Evolutionary conservation across 257 asterid species (phyloP).

Genomic region (Petunia secreta): DNA sequence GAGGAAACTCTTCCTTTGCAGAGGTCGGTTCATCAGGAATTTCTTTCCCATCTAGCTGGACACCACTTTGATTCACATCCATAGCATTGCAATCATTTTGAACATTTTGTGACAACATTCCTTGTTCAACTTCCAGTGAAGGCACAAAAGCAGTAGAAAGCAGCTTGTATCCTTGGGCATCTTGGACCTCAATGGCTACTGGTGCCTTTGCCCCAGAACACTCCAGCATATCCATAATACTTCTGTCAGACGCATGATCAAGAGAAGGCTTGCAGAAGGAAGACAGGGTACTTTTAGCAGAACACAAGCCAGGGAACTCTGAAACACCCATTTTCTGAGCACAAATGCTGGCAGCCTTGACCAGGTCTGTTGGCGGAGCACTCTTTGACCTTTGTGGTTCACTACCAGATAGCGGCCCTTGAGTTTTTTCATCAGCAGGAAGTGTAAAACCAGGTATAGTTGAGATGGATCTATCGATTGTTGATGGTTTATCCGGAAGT

Average conservation of each 20-base stretch:
- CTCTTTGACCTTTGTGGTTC: slow-evolving; percentile 61
- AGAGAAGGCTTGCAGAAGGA: slow-evolving; percentile 41
- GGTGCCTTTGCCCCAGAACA: slow-evolving; percentile 41
- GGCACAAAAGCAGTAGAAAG: slow-evolving; percentile 35
- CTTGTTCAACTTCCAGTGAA: slow-evolving; percentile 30
- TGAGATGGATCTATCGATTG: slow-evolving; percentile 78
- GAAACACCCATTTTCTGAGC: slow-evolving; percentile 38
- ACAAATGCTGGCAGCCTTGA: slow-evolving; percentile 41
- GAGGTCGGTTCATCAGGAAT: slow-evolving; percentile 47
- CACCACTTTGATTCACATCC: slow-evolving; percentile 35
- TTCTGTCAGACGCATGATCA: slow-evolving; percentile 40
- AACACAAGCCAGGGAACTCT: slow-evolving; percentile 32
- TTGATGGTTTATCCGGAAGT: slow-evolving; percentile 72
- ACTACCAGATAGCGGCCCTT: slow-evolving; percentile 50
- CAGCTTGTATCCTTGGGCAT: slow-evolving; percentile 34
- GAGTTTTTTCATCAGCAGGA: slow-evolving; percentile 47
- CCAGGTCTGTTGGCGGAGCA: slow-evolving; percentile 54
- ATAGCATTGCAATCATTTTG: slow-evolving; percentile 38
- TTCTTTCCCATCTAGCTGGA: slow-evolving; percentile 48
- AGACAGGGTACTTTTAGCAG: slow-evolving; percentile 41
- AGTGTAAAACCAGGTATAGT: slow-evolving; percentile 62
- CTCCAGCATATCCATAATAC: slow-evolving; percentile 33
- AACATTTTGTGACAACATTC: slow-evolving; percentile 26
- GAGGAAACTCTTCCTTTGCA: slow-evolving; percentile 73
- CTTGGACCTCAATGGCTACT: slow-evolving; percentile 28